Base-by-base conservation (phyloP, 345 rosid genomes). In the Populus euphratica region DNA sequence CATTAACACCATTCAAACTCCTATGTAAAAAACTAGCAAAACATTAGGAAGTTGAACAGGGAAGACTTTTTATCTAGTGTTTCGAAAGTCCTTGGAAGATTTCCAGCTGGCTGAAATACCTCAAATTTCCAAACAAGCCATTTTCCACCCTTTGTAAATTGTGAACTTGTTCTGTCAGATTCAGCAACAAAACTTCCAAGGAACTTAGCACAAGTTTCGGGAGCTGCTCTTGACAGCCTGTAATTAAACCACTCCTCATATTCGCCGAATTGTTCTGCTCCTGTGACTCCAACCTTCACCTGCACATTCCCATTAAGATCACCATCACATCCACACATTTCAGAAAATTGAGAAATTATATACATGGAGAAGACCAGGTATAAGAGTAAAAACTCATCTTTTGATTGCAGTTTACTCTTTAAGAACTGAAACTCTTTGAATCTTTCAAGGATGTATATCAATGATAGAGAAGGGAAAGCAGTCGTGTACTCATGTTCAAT, bases 101-200 rank as follows among this genome's bases (percentile, higher is more conserved):
- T 63, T 80, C 27, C 44, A 77, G 44, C 61, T 8, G 3, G 65
- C 2, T 35, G 29, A 49, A 43, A 21, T 81, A 94, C 98, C 98
- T 96, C 99, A 81, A 92, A 96, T 86, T 88, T 96, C 99, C 99
- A 96, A 59, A 96, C 98, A 39, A 96, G 99, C 98, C 99, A 96
- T 81, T 92, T 96, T 38, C 89, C 99, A 73, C 96, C 98, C 83
- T 89, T 91, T 0, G 88, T 86, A 78, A 86, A 94, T 68, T 80
- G 86, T 5, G 90, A 80, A 74, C 80, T 89, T 63, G 94, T 91
- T 83, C 77, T 77, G 80, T 95, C 97, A 81, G 47, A 10, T 43
- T 43, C 47, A 43, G 96, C 91, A 74, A 92, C 87, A 80, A 95
- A 91, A 86, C 91, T 95, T 73, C 99, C 98, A 47, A 95, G 89